Conservation (phyloP, 1,284 basidiomycete species). For the Tetrapyrgos nigripes region DNA sequence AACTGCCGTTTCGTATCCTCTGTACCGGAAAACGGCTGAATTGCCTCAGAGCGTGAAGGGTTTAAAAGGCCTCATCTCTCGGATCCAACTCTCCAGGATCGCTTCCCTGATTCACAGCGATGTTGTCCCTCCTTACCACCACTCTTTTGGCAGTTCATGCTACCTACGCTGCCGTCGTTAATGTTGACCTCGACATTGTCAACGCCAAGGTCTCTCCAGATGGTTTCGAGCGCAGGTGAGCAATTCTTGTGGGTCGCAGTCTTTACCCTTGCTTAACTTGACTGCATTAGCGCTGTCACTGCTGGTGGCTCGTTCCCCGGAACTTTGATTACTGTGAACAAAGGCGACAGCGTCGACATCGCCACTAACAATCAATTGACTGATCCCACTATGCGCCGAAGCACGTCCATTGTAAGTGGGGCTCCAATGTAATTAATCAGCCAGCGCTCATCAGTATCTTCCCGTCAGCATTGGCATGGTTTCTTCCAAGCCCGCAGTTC, state of each 20-base stretch:
- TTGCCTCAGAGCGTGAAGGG: neutral
- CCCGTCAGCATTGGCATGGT: slow-evolving; percentile 21
- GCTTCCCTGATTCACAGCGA: neutral
- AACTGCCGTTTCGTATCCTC: neutral
- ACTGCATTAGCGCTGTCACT: neutral
- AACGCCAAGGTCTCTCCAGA: too few relatives aligned
- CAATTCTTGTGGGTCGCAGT: slow-evolving; percentile 1
- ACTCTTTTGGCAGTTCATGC: neutral
- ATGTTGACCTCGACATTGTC: neutral
- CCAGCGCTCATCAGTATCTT: neutral
- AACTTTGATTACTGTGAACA: neutral
- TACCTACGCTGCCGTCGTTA: slow-evolving; percentile 2
- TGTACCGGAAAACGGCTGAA: neutral
- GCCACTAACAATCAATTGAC: slow-evolving; percentile 12
- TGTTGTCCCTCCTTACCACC: neutral
- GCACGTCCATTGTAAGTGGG: slow-evolving; percentile 16
- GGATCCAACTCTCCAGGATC: neutral
- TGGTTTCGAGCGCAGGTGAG: too few relatives aligned
- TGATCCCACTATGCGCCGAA: slow-evolving; percentile 16
- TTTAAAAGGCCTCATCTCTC: neutral
- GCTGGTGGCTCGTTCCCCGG: slow-evolving; percentile 1
- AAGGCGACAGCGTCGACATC: slow-evolving; percentile 18
- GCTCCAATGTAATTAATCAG: neutral
- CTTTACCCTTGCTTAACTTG: neutral
- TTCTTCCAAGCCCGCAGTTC: slow-evolving; percentile 19